Percentiles rank a stretch among this genome's conserved stretches.
Evolutionary conservation across 495 filamentous ascomycete species (phyloP).

Genomic region (Aspergillus diversus): DNA sequence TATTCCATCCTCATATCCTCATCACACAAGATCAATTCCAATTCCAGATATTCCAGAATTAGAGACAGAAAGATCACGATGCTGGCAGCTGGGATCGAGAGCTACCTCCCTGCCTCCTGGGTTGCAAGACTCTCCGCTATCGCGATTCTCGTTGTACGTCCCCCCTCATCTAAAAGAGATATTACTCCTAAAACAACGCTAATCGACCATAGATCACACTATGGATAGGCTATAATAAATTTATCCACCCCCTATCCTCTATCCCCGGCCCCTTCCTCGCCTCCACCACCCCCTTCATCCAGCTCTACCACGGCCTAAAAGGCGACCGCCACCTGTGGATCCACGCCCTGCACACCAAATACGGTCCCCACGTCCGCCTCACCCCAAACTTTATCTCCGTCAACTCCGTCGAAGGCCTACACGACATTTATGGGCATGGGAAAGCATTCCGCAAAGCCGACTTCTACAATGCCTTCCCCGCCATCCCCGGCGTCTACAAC

Average conservation of each 20-base stretch:
- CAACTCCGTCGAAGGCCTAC: conserved; percentile 49
- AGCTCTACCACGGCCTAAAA: conserved; percentile 52
- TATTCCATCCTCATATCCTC: too few species aligned
- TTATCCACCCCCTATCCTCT: conserved; percentile 50
- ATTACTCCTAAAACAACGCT: too few species aligned
- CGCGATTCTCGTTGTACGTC: too few species aligned
- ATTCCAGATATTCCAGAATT: too few species aligned
- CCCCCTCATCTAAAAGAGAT: too few species aligned
- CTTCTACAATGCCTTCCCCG: conserved; percentile 57
- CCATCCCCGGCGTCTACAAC: conserved; percentile 58
- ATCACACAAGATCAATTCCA: too few species aligned
- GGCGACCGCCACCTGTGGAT: conserved; percentile 54
- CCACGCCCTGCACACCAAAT: conserved; percentile 46
- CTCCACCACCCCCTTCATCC: conserved; percentile 50
- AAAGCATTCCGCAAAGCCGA: conserved; percentile 51
- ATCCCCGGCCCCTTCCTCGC: conserved; percentile 55
- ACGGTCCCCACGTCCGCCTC: conserved; percentile 60
- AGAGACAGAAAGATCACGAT: too few species aligned
- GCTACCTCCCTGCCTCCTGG: too few species aligned
- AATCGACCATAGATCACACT: neutral
- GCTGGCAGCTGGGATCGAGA: too few species aligned
- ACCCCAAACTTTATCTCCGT: conserved; percentile 55
- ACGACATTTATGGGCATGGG: conserved; percentile 57
- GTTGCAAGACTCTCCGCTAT: too few species aligned
- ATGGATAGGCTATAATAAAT: conserved; percentile 37